A percentile compares a stretch with the other conserved stretches of the same genome.
These are phyloP conservation scores for Tetragonia tetragonoides DNA, from an alignment of 148 eudicot genomes.

Conservation along the genomic window DNA sequence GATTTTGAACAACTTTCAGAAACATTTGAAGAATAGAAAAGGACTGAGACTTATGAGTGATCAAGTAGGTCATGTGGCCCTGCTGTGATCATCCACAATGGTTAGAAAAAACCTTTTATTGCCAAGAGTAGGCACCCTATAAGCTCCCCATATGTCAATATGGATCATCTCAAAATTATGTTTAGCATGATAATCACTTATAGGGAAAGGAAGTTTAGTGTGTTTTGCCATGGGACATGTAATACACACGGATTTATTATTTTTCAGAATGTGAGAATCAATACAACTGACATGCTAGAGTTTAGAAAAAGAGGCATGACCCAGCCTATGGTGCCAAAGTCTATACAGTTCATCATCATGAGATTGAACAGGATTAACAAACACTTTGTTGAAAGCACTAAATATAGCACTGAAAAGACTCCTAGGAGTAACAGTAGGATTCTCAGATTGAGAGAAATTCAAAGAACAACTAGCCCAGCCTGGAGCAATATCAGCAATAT, in stretches of 20 bases:
- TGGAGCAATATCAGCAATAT: background rate
- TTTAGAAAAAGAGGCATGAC: background rate
- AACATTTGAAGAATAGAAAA: background rate
- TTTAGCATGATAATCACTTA: background rate
- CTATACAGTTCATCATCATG: too few species aligned
- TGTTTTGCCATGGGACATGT: slow-evolving; percentile 1
- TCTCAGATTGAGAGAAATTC: too few species aligned
- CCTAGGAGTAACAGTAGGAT: too few species aligned
- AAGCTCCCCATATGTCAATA: slow-evolving; percentile 5
- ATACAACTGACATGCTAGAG: background rate
- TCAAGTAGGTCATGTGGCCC: background rate
- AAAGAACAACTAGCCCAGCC: background rate
- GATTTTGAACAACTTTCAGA: background rate
- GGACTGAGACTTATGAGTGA: background rate
- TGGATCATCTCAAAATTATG: background rate
- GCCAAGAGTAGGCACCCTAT: background rate
- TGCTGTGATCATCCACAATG: background rate
- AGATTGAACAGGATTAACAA: background rate
- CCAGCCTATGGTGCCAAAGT: background rate
- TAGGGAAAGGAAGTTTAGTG: background rate
- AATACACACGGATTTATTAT: background rate
- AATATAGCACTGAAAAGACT: rapidly evolving
- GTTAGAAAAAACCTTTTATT: background rate
- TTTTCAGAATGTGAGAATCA: background rate
- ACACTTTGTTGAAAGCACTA: background rate